Evolutionary conservation across 2,329 filamentous ascomycete species (phyloP), one percentile per base, ranked within the genome.

Genomic region (Calcarisporium arbuscula): DNA sequence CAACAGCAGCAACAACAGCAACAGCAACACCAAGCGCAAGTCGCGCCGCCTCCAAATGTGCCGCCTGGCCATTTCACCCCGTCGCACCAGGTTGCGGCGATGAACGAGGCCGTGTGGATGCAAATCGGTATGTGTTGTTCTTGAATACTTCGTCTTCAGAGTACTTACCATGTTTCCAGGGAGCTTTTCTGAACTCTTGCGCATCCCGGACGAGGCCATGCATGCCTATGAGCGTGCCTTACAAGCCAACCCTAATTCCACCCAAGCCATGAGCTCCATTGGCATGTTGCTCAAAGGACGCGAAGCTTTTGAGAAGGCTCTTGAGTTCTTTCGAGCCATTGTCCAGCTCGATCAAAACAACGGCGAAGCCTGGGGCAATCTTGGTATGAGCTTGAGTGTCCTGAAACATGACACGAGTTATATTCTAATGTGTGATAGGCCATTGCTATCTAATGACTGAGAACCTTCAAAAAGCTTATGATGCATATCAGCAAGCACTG

Each of bases 371-470:
- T 96, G 90, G 92, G 90, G 90, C 30, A 95, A 88, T 56, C 71
- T 96, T 19, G 90, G 86, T 92, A 71, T 45, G 75, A 57, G 35
- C 6, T 25, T n/a, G 12, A 31, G 8, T 10, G 72, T 57, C 36
- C 10, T 31, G 18, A 11, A 19, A 10, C 5, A 25, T 20, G 15
- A 14, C 16, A 21, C 20, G 16, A 19, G 15, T n/a, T 32, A 27
- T 41, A 22, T 33, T 32, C 41, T 51, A 35, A 49, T 45, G 17
- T 18, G 35, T 30, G 32, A 19, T 48, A 90, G 87, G 92, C n/a
- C 92, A 96, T 59, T 96, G 92, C 64, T 94, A 90, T 57, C 71
- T 98, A 18, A 98, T 98, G 92, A 94, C 95, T 77, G 92, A 98
- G 54, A 90, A 95, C 52, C 65, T 96, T 21, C 92, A 96, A 62